phyloP scores from a whole-genome alignment of 345 rosid species.

The Citrus australasica region DNA sequence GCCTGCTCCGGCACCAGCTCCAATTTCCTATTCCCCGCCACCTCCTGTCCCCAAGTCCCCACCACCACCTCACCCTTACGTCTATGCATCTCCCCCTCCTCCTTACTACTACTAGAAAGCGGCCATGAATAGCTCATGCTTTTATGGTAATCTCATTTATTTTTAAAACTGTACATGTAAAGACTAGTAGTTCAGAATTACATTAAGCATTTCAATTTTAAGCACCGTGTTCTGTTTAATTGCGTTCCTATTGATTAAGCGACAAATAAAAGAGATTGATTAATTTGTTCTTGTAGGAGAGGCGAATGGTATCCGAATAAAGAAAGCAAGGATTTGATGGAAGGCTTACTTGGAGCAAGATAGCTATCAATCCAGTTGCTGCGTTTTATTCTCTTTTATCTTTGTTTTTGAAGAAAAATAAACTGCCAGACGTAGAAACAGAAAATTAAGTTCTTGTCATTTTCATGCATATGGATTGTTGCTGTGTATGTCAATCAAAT shows the following conservation, averaged over 20 bases:
- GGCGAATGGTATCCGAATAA: conserved; percentile 3
- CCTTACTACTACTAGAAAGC: conserved; percentile 45
- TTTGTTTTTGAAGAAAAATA: neutral
- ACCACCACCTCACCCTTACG: conserved; percentile 8
- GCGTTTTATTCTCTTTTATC: neutral
- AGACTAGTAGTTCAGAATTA: too few relatives aligned
- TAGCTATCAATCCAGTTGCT: neutral
- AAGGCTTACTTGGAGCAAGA: neutral
- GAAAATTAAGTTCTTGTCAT: neutral
- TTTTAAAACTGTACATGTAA: too few relatives aligned
- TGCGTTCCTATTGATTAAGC: neutral
- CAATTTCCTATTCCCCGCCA: neutral
- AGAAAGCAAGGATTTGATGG: neutral
- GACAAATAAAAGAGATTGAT: neutral
- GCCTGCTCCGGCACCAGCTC: conserved; percentile 1
- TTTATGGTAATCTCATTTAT: neutral
- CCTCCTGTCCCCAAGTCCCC: neutral
- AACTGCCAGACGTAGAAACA: neutral
- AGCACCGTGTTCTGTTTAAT: neutral
- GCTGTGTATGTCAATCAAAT: too few relatives aligned
- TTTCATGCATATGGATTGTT: too few relatives aligned
- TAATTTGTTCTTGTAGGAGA: conserved; percentile 8
- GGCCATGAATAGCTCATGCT: too few relatives aligned
- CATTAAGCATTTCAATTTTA: too few relatives aligned
- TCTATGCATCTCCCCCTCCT: conserved; percentile 43